Base-by-base conservation (phyloP, 306 rosid species). In the Rubus parviflorus region DNA sequence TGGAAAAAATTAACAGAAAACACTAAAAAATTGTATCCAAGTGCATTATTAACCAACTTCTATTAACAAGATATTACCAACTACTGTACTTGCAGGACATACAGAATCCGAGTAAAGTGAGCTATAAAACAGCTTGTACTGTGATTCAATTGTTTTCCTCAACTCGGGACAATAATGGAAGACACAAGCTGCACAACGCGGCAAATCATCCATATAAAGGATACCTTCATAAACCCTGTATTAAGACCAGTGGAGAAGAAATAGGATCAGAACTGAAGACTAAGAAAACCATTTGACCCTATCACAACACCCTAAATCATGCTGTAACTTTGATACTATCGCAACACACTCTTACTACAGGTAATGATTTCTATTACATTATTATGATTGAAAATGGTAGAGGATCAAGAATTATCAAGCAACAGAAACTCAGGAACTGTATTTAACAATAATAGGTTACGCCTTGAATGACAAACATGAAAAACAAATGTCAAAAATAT, bases 11-110 rank as follows among this genome's bases (percentile, higher is more conserved):
- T 19, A 37, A 11, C 9, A 15, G 22, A 48, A 16, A 15, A 23
- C 1, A 15, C 64, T 14, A n/a, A 12, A 22, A 13, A 76, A 52
- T 3, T 40, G 8, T 25, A 38, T 37, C 53, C 65, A 53, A 52
- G 22, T 3, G 60, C 17, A 66, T 66, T 8, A 7, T 60, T 61
- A 54, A 23, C 51, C 16, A 15, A 51, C 63, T 23, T 22, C 57
- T 42, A 23, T 61, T 23, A 42, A 60, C 77, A 45, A 74, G 3
- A 25, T 16, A 60, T 9, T 23, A 51, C 48, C 22, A 73, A 7
- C 52, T 56, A 54, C 51, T 70, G 48, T 25, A 57, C 62, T n/a
- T 54, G 64, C 45, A 68, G 60, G 46, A 17, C 80, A 47, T 25
- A 30, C 46, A 43, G 35, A 66, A 58, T 7, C 67, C 9, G 15